Base-by-base conservation (phyloP, 768 basidiomycete genomes). In the Xerocomus potaroensis region DNA sequence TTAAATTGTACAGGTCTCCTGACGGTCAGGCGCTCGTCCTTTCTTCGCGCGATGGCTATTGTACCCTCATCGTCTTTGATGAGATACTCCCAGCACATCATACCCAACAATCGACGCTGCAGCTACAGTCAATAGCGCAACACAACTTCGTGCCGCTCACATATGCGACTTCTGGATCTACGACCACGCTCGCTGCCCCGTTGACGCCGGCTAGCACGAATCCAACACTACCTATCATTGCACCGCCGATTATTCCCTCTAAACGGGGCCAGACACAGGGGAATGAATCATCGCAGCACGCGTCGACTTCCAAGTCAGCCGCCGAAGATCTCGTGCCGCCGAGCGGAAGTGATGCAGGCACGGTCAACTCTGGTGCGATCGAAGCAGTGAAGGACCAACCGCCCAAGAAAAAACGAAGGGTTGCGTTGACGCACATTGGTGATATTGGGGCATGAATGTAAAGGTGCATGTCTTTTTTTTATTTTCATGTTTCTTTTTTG, bases 1-100 rank as follows among this genome's bases (percentile, higher is more conserved):
- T n/a, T 16, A 44, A n/a, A 21, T 10, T 30, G 11, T 41, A 14
- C 30, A 98, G 95, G 95, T 95, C 95, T 1, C 83, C 92, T 1
- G 96, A 98, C 58, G 96, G 96, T 4, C 91, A 96, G 65, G 81
- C 88, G 33, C 77, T 99, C 15, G 80, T 98, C 40, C 79, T 97
- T 22, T 87, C 93, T 1, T 90, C 92, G 1, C 82, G 92, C 22
- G 96, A 99, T 62, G 96, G 96, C 0, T 99, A 98, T 67, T 98
- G 96, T 71, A 96, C 95, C 1, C 78, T 97, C 47, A 77, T 96
- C 56, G 78, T 90, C 18, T 97, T 99, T 63, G 94, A 97, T 68
- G 95, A 98, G 67, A 86, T 95, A 47, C 77, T 97, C 2, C 80
- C 91, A 0, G 77, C 85, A 4, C 81, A 95, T 63, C 85, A 90